Conservation (phyloP, 371 early-diverging fungal genomes). For the Vairimorpha ceranae region DNA sequence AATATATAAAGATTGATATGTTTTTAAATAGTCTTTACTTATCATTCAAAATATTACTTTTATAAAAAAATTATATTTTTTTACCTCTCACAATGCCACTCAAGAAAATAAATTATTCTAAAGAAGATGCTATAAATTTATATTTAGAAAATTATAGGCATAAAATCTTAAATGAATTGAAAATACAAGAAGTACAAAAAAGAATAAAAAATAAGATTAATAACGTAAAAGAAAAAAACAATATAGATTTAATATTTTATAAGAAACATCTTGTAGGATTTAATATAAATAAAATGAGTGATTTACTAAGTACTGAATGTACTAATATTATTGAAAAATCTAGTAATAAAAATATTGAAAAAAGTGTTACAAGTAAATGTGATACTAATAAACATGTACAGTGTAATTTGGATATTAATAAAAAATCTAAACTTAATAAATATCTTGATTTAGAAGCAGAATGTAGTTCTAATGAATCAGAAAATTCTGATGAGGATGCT, state of each 20-base stretch:
- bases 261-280: neutral
- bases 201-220: neutral
- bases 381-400: neutral
- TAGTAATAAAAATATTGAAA: neutral
- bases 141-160: neutral
- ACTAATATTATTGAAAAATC: neutral
- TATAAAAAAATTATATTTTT: too few relatives aligned
- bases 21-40: too few relatives aligned
- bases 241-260: neutral
- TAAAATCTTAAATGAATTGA: neutral
- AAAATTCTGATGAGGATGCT: neutral
- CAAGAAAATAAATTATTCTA: conserved; percentile 2
- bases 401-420: neutral
- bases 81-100: too few relatives aligned
- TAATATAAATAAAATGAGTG: conserved; percentile 1
- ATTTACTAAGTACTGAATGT: neutral
- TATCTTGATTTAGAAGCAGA: neutral
- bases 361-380: neutral
- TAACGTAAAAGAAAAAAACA: neutral
- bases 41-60: too few relatives aligned
- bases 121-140: neutral
- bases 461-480: neutral
- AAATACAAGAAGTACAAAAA: conserved; percentile 1
- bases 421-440: neutral
- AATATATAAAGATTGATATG: too few relatives aligned